Base-by-base conservation (phyloP, 192 early-diverging fungal species). In the Coemansia sp. region DNA sequence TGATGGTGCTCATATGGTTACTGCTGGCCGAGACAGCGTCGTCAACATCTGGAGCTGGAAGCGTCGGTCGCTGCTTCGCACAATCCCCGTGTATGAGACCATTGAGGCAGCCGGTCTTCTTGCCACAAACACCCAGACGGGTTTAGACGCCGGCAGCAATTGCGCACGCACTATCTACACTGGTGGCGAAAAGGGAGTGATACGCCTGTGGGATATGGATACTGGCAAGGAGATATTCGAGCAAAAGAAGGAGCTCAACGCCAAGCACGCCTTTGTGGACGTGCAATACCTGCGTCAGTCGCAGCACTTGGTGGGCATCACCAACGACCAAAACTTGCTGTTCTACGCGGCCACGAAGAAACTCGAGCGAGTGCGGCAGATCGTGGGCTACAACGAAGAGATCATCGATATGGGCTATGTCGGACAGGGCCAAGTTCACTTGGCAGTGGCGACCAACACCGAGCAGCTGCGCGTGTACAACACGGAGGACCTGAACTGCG, bases 341-440 rank as follows among this genome's bases (percentile, higher is more conserved):
- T 88, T 96, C 52, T 94, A 94, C 71, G 64, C 85, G 16, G 73
- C 90, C 11, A 59, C 65, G 10, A 68, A 75, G 11, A 67, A 72
- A 38, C 69, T 92, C 22, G 82, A 86, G 67, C 86, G 89, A 3
- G 74, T 85, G 20, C 91, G 90, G 64, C 92, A 95, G 75, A 90
- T 98, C 74, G 90, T 94, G 5, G 98, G 98, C 38, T 94, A 95
- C 76, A 98, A 98, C 65, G 94, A 99, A 62, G 98, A 99, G 65
- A 87, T 99, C 35, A 88, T 98, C 13, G 95, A 95, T 70, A 69
- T 98, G 50, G 78, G 78, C 1, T 93, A 92, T 41, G 80, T 94
- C n/a, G 94, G 92, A 20, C 71, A 82, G 20, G 73, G 86, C 6
- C 90, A 96, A 58, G 69, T 55, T 1, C 87, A 92, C 62, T 64